phyloP scores from a whole-genome alignment of 306 rosid genomes.

The Vigna trinervia region DNA sequence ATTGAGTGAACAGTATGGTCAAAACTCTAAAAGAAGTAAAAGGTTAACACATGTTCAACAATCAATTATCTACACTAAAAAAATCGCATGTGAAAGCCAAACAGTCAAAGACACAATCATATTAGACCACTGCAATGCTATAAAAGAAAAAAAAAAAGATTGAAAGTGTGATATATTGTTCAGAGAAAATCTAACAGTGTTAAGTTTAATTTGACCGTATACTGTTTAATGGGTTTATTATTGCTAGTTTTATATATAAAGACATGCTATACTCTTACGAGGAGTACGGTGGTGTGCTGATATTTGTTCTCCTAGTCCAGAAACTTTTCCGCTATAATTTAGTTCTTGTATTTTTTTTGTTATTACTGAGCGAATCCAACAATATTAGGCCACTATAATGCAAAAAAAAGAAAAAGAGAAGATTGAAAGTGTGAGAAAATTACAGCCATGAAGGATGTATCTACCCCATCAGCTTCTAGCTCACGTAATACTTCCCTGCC shows the following conservation, averaged over 20 bases:
- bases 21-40: not conserved
- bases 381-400: not conserved
- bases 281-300: too few relatives aligned
- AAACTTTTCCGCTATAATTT: too few relatives aligned
- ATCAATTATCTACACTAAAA: not conserved
- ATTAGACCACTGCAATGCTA: not conserved
- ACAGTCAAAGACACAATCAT: not conserved
- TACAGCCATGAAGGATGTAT: constrained; percentile 76
- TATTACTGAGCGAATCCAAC: too few relatives aligned
- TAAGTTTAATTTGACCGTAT: too few relatives aligned
- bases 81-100: not conserved
- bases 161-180: not conserved
- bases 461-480: constrained; percentile 74
- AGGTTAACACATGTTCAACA: not conserved
- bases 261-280: too few relatives aligned
- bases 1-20: not conserved
- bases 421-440: constrained; percentile 37
- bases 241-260: too few relatives aligned
- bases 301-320: too few relatives aligned
- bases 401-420: not conserved
- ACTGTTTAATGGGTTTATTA: too few relatives aligned
- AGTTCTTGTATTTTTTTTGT: too few relatives aligned
- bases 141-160: constrained; percentile 13
- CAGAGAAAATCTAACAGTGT: too few relatives aligned
- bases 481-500: constrained; percentile 69